Evolutionary conservation across 352 stramenopile species (phyloP), one percentile per base, ranked within the genome.

Genomic region (Aphanomyces astaci): DNA sequence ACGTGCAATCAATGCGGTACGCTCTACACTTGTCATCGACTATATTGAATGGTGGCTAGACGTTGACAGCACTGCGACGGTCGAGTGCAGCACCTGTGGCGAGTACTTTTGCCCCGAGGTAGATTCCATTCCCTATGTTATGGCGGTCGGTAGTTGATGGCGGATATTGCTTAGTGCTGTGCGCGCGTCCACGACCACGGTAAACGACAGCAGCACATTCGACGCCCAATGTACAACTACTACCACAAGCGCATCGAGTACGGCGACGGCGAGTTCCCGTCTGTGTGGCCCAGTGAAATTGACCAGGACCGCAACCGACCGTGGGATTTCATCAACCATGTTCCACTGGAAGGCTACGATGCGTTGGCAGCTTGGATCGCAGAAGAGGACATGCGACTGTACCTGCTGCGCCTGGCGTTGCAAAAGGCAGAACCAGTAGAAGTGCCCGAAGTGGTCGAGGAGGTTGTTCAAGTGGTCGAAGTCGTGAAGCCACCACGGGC

Each of bases 171-270:
- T 55, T 31, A 88, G 62, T 98, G 92, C 68, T 87, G 84, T 40
- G 64, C 82, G 2, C 79, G 91, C 57, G 89, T 98, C 17, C 90
- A 97, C 66, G 78, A 76, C 17, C 84, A 81, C 19, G 89, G 91
- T 1, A 94, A 91, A 64, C 75, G 92, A 9, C 73, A 76, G 2
- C 25, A 71, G 0, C 94, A 98, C 72, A 39, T 73, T 30, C 94
- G 83, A 46, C 80, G 89, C 11, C 76, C 79, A 30, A 62, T 98
- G 13, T 98, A 96, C 76, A 92, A 98, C 77, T 97, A 81, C 64
- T 98, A 97, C 71, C 86, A 81, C 28, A 83, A 83, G 28, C 82
- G 92, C n/a, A 82, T 94, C 45, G 92, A 98, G 72, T 97, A 96
- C 53, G 87, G 87, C 62, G 87, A 97, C 64, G 89, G 89, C 28